Percentiles rank a stretch among this genome's conserved stretches.
These are phyloP conservation scores for Russula abietina DNA, from an alignment of 768 basidiomycete species.

Conservation along the genomic window DNA sequence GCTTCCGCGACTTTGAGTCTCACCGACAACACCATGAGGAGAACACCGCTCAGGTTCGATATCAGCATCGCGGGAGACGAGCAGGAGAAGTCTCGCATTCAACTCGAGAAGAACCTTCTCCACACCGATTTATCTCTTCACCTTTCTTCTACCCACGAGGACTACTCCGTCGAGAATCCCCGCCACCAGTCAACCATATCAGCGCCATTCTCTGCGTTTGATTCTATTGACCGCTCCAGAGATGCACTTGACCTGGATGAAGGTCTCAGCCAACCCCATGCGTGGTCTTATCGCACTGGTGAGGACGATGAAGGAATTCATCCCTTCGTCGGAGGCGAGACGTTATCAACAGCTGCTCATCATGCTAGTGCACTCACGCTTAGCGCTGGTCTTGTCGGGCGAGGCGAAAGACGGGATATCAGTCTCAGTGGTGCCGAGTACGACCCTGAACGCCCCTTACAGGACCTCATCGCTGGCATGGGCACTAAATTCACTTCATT, in stretches of 20 bases:
- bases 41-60: slow-evolving; percentile 30
- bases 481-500: slow-evolving; percentile 52
- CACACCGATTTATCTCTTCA: slow-evolving; percentile 67
- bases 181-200: slow-evolving; percentile 57
- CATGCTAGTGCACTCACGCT: slow-evolving; percentile 87
- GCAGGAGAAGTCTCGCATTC: slow-evolving; percentile 69
- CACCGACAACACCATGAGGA: slow-evolving; percentile 2
- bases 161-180: slow-evolving; percentile 58
- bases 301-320: slow-evolving; percentile 63
- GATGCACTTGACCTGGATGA: slow-evolving; percentile 54
- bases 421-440: slow-evolving; percentile 75
- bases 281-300: slow-evolving; percentile 37
- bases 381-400: slow-evolving; percentile 67
- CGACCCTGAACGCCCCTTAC: slow-evolving; percentile 75
- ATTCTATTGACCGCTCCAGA: slow-evolving; percentile 54
- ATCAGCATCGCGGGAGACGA: slow-evolving; percentile 64
- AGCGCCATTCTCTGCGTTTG: slow-evolving; percentile 47
- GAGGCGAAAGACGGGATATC: slow-evolving; percentile 46
- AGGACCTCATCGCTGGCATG: slow-evolving; percentile 62
- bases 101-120: slow-evolving; percentile 73
- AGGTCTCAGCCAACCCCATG: slow-evolving; percentile 32
- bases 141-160: slow-evolving; percentile 49
- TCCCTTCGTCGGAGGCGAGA: slow-evolving; percentile 57
- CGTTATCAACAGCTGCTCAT: slow-evolving; percentile 79
- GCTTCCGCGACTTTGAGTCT: neutral